Evolutionary conservation across 441 rosid genomes (phyloP).

Genomic region (Pelargonium australe): DNA sequence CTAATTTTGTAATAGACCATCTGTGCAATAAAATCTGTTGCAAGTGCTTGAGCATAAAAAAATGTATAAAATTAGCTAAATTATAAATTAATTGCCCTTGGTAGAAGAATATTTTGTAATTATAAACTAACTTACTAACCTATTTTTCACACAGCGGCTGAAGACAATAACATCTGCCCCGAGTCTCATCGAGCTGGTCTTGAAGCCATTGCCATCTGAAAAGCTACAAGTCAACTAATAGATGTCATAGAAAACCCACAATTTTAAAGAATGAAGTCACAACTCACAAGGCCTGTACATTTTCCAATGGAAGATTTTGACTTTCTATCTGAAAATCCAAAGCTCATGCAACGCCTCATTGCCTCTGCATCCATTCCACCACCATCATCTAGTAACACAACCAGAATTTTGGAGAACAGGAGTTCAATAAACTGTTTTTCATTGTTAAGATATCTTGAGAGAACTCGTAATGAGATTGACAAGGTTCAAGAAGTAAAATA

Average conservation of each 20-base stretch:
- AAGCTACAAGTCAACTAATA: constrained; percentile 25
- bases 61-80: not conserved
- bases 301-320: constrained; percentile 68
- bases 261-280: constrained; percentile 16
- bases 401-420: constrained; percentile 19
- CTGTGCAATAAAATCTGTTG: too few species aligned
- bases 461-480: constrained; percentile 1
- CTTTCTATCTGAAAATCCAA: constrained; percentile 89
- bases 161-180: constrained; percentile 93
- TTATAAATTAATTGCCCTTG: constrained; percentile 12
- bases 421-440: constrained; percentile 12
- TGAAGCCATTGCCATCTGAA: constrained; percentile 97
- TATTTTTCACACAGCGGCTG: constrained; percentile 55
- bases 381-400: constrained; percentile 60
- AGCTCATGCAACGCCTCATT: constrained; percentile 82
- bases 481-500: constrained; percentile 20
- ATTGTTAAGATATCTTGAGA: not conserved
- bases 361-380: constrained; percentile 93
- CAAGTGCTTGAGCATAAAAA: not conserved
- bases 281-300: constrained; percentile 39
- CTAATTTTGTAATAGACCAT: too few species aligned
- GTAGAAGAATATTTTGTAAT: constrained; percentile 1
- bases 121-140: constrained; percentile 37
- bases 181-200: constrained; percentile 97
- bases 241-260: constrained; percentile 18